Evolutionary conservation across 2,329 filamentous ascomycete species (phyloP).

Genomic region (Sclerotinia sclerotiorum): DNA sequence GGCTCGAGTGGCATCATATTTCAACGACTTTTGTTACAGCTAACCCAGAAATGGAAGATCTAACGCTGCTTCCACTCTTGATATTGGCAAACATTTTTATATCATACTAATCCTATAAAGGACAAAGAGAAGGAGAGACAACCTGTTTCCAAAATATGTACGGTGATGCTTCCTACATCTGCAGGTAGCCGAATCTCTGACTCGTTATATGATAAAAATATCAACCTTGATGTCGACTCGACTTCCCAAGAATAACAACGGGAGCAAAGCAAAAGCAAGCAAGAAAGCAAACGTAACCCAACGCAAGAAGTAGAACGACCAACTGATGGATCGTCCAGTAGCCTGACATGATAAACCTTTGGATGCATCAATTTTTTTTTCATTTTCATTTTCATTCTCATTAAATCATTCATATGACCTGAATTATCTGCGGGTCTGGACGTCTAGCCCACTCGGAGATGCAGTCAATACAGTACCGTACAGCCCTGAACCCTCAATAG

Average conservation of each 20-base stretch:
- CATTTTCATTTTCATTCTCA: background rate
- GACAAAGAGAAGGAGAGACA: slow-evolving; percentile 2
- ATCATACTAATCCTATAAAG: background rate
- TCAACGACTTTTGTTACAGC: background rate
- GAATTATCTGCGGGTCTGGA: slow-evolving; percentile 17
- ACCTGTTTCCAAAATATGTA: background rate
- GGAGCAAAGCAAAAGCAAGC: background rate
- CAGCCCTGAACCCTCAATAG: background rate
- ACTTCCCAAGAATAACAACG: slow-evolving; percentile 12
- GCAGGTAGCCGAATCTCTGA: slow-evolving; percentile 13
- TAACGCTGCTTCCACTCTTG: background rate
- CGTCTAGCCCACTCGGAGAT: slow-evolving; percentile 3
- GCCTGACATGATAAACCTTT: background rate
- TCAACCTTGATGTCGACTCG: slow-evolving; percentile 5
- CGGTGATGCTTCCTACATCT: background rate
- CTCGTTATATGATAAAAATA: slow-evolving; percentile 8
- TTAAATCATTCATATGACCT: slow-evolving; percentile 17
- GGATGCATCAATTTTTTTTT: background rate
- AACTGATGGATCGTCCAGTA: background rate
- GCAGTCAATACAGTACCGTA: background rate
- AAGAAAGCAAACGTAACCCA: background rate
- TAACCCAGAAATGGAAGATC: slow-evolving; percentile 19
- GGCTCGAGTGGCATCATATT: slow-evolving; percentile 18
- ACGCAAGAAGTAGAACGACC: background rate
- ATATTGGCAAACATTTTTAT: background rate